Evolutionary conservation across 2,329 filamentous ascomycete genomes (phyloP).

Genomic region (Celoporthe dispersa): DNA sequence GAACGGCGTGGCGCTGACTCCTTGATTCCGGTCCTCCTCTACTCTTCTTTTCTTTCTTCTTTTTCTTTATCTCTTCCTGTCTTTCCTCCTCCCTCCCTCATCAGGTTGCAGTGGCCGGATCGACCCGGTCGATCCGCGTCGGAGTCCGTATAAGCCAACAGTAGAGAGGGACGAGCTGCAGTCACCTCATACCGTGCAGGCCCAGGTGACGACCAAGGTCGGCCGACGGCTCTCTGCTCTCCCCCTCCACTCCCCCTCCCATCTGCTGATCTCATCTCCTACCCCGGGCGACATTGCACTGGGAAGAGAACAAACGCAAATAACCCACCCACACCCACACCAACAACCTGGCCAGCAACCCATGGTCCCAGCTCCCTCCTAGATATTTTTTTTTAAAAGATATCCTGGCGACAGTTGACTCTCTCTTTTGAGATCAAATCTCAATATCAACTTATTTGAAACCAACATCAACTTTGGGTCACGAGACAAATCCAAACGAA

Average conservation of each 20-base stretch:
- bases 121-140: conserved; percentile 8
- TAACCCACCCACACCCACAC: neutral
- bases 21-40: neutral
- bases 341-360: neutral
- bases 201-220: neutral
- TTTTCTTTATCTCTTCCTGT: neutral
- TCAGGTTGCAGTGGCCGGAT: conserved; percentile 2
- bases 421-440: neutral
- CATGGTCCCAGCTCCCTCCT: neutral
- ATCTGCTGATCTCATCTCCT: conserved; percentile 10
- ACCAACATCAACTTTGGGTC: neutral
- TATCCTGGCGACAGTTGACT: neutral
- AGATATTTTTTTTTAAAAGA: neutral
- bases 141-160: conserved; percentile 8
- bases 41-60: neutral
- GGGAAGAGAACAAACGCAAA: neutral
- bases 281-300: neutral
- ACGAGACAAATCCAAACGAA: neutral
- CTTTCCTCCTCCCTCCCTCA: neutral
- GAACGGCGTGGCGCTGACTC: neutral
- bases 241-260: neutral
- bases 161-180: neutral
- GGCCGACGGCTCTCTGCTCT: neutral
- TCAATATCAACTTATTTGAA: conserved; percentile 9
- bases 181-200: neutral